phyloP scores from a whole-genome alignment of 139 green algal genomes.

The Zygnema cylindricum region DNA sequence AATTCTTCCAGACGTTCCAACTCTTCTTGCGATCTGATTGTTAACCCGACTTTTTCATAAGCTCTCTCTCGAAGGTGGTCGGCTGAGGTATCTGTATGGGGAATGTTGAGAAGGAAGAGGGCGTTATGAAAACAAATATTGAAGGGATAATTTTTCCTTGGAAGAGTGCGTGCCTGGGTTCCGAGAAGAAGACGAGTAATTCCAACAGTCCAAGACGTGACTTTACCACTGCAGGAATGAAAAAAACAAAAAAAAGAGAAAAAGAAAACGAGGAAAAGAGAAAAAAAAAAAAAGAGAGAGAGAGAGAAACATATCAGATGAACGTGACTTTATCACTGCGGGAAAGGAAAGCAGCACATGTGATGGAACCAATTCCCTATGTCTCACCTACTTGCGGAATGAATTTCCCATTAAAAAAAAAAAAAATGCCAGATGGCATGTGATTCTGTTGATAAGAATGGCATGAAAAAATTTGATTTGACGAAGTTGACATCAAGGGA shows the following conservation, averaged over 20 bases:
- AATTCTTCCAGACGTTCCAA: too few relatives aligned
- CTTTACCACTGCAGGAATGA: neutral
- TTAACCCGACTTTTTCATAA: neutral
- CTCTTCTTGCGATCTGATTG: too few relatives aligned
- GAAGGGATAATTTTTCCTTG: neutral
- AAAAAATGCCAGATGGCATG: too few relatives aligned
- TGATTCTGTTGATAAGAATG: too few relatives aligned
- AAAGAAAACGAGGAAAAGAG: constrained; percentile 14
- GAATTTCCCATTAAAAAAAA: too few relatives aligned
- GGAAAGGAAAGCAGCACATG: too few relatives aligned
- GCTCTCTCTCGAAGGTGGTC: constrained; percentile 13
- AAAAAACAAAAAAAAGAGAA: constrained; percentile 21
- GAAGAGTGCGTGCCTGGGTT: neutral
- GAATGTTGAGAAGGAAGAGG: constrained; percentile 51
- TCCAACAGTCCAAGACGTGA: constrained; percentile 8
- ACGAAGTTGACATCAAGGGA: too few relatives aligned
- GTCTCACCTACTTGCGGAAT: too few relatives aligned
- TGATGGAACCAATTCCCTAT: too few relatives aligned
- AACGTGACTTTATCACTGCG: too few relatives aligned
- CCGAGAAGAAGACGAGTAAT: constrained; percentile 7
- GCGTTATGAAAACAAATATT: constrained; percentile 43
- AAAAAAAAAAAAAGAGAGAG: neutral
- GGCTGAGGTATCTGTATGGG: constrained; percentile 16
- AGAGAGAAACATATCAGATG: too few relatives aligned
- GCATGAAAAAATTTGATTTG: too few relatives aligned